Evolutionary conservation across 108 stramenopile species (phyloP), one percentile per base, ranked within the genome.

Genomic region (Stephanodiscus minutulus): DNA sequence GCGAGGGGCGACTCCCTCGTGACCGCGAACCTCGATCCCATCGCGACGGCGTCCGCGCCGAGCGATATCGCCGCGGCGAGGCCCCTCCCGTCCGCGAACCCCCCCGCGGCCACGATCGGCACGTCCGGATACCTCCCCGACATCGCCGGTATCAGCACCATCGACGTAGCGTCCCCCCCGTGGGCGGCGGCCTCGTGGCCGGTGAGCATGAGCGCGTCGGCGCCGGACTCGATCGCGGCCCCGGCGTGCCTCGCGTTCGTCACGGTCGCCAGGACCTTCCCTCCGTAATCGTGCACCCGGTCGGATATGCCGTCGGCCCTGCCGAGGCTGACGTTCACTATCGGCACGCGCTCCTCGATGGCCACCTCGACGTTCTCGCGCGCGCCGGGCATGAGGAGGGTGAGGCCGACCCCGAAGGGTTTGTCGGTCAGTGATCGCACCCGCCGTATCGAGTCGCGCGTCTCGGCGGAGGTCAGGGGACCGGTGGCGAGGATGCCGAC

Each of bases 141-240:
- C 25, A 93, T 62, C 2, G 85, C 64, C 7, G 90, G 91, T n/a
- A 93, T 73, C 24, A 96, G 71, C 1, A 90, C 88, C 50, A 96
- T 50, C 3, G 86, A 86, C 3, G 91, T 90, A 7, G 93, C 92
- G 72, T 93, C 91, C 13, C 95, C 92, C 8, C 95, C 95, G 68
- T 96, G 95, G 12, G 95, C 95, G 0, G 95, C 95, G n/a, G 95
- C 95, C 72, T 96, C 95, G 60, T 96, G 91, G 3, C 95, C 95
- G 2, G 95, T 96, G 3, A 87, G 84, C 87, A 96, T 86, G 36
- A 96, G 64, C 0, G 92, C 92, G 84, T 96, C 92, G 17, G 92
- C 92, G 7, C 92, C 92, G 2, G 85, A 64, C 18, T 90, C 82
- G 6, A 67, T 49, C 5, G 91, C 94, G 3, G 78, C 76, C 33